These are phyloP conservation scores for Selaginella tamariscina DNA, from an alignment of 75 land plant genomes.

Conservation along the genomic window DNA sequence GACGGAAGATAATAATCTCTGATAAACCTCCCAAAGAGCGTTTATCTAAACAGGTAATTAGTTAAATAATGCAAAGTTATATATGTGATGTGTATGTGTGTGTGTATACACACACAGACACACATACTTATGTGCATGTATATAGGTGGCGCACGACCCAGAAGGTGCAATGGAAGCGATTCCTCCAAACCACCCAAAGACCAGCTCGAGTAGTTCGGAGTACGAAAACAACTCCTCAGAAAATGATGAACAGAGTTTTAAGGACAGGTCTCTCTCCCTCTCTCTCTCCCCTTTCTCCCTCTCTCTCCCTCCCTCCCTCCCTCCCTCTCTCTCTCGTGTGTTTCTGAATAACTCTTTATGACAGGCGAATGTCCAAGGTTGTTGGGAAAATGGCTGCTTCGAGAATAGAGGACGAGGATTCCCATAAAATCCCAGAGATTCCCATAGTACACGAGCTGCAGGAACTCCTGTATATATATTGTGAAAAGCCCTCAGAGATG, in stretches of 20 bases:
- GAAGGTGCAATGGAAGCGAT: conserved; percentile 7
- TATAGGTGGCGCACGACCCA: neutral
- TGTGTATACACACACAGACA: too few relatives aligned
- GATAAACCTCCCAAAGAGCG: conserved; percentile 30
- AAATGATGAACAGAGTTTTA: neutral
- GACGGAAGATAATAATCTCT: conserved; percentile 24
- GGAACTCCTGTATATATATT: conserved; percentile 29
- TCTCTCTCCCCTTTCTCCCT: too few relatives aligned
- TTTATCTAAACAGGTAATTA: conserved; percentile 23
- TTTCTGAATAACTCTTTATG: neutral
- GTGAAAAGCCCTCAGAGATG: conserved; percentile 30
- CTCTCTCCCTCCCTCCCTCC: too few relatives aligned
- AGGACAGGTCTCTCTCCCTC: too few relatives aligned
- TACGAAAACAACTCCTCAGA: neutral
- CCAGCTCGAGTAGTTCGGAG: neutral
- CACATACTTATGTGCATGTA: too few relatives aligned
- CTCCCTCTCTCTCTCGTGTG: too few relatives aligned
- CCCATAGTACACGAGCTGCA: conserved; percentile 19
- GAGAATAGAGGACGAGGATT: neutral
- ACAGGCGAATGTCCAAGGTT: neutral
- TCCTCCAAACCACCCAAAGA: conserved; percentile 6
- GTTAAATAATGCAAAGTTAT: too few relatives aligned
- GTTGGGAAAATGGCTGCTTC: neutral
- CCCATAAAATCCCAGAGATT: too few relatives aligned
- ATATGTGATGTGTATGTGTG: too few relatives aligned